Base-by-base conservation (phyloP, 257 asterid species). In the Apocynum venetum region DNA sequence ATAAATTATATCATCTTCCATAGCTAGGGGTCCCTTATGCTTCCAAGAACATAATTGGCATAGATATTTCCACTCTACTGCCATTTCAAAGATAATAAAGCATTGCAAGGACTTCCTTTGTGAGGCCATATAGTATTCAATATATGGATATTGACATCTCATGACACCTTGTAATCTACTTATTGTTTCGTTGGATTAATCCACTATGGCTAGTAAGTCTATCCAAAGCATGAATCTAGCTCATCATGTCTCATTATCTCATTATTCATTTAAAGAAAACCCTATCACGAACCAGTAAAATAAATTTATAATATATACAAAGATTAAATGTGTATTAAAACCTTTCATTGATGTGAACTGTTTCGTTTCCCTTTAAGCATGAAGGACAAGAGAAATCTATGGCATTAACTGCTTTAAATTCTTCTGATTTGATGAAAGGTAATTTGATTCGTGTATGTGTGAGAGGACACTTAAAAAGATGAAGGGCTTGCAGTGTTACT, bases 21-120 rank as follows among this genome's bases (percentile, higher is more conserved):
- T 61, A 63, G 64, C 31, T 25, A 25, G 31, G 59, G 85, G 80
- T 14, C 85, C 85, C 76, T 78, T 71, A 46, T 71, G 73, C 61
- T 69, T 13, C 69, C 47, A 60, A 41, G 9, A 71, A 31, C 20
- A 60, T 67, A 17, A 69, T 59, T 60, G 77, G 47, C 43, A 72
- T 36, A 71, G n/a, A 72, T 48, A 59, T 48, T 14, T 65, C 44
- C 17, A 57, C 72, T 47, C 49, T 19, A 13, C 40, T 75, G n/a
- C 71, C 25, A 67, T 43, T 46, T 38, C 47, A 35, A 75, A 75
- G 72, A 75, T 31, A 44, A 44, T 44, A 35, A 63, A 75, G 36
- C 69, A 49, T 36, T 76, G 25, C 72, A 35, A 76, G 63, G 47
- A 20, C 44, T 55, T 35, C 79, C 14, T 43, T 65, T 10, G 66